These are phyloP conservation scores for Neurospora hispaniola DNA, from an alignment of 495 filamentous ascomycete species.

Conservation along the genomic window DNA sequence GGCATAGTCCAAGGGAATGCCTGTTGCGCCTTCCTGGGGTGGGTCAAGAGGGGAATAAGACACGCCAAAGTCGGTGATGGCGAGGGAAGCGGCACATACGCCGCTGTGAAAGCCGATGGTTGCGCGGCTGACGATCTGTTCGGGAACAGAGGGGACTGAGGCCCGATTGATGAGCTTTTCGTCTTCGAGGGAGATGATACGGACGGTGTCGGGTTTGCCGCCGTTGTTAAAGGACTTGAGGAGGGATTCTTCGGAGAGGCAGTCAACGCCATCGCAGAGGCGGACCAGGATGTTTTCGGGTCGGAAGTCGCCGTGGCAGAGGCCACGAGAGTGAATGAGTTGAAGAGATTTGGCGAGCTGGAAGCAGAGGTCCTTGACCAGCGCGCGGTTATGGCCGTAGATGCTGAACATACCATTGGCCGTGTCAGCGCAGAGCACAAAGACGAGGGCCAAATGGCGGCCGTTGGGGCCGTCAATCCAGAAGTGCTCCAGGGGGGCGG, in stretches of 20 bases:
- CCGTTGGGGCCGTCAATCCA: slow-evolving; percentile 30
- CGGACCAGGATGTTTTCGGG: slow-evolving; percentile 15
- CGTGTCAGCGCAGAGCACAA: not conserved
- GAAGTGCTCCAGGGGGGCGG: slow-evolving; percentile 21
- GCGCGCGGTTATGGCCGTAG: not conserved
- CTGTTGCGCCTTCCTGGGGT: not conserved
- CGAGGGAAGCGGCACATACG: slow-evolving; percentile 4
- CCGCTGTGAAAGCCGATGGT: no score
- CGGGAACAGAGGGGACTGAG: slow-evolving; percentile 7
- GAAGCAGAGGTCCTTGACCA: slow-evolving; percentile 16
- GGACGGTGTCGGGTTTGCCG: not conserved
- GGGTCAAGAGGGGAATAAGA: slow-evolving; percentile 6
- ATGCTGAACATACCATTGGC: not conserved
- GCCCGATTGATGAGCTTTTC: not conserved
- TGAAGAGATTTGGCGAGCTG: slow-evolving; percentile 10
- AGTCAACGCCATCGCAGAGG: slow-evolving; percentile 13
- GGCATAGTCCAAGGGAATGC: slow-evolving; percentile 10
- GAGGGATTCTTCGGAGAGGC: slow-evolving; percentile 7
- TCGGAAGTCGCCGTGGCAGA: slow-evolving; percentile 23
- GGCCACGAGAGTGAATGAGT: slow-evolving; percentile 12
- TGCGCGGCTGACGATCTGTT: no score
- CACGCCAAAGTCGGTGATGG: slow-evolving; percentile 21
- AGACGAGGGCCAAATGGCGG: slow-evolving; percentile 25
- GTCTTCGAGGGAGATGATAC: slow-evolving; percentile 2
- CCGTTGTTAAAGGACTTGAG: not conserved